Percentiles rank a stretch among this genome's conserved stretches.
Evolutionary conservation across 371 early-diverging fungal species (phyloP).

Genomic region (Parasitella parasitica): DNA sequence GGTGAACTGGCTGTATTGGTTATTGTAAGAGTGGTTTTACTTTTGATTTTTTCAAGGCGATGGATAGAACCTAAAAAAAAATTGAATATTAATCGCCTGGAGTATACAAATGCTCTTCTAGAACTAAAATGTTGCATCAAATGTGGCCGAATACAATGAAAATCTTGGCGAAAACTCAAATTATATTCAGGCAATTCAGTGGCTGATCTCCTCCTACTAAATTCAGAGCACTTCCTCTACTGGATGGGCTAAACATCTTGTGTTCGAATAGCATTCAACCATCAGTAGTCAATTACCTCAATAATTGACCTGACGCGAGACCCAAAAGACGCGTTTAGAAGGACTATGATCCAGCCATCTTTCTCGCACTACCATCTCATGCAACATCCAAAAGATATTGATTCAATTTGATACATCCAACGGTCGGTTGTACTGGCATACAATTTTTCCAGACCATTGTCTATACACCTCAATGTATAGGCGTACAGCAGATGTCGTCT

Average conservation of each 20-base stretch:
- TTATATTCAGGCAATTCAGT: slow-evolving; percentile 82
- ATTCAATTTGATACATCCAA: background rate
- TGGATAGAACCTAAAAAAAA: background rate
- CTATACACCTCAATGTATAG: background rate
- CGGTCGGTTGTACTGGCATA: slow-evolving; percentile 3
- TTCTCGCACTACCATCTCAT: background rate
- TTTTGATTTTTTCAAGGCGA: slow-evolving; percentile 13
- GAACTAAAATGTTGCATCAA: background rate
- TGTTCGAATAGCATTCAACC: background rate
- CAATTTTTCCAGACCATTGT: background rate
- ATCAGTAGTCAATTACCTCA: background rate
- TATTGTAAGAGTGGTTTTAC: background rate
- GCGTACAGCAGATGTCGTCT: background rate
- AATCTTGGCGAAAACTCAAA: slow-evolving; percentile 6
- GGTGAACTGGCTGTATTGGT: background rate
- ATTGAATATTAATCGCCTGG: background rate
- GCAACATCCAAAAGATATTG: background rate
- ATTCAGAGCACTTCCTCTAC: slow-evolving; percentile 55
- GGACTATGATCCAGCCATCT: background rate
- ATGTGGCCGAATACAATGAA: background rate
- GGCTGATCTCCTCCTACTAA: slow-evolving; percentile 57
- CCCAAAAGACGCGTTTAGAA: slow-evolving; percentile 3
- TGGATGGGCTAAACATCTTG: background rate
- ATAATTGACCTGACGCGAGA: background rate
- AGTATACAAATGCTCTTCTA: background rate